Evolutionary conservation across 2,329 filamentous ascomycete genomes (phyloP), one percentile per base, ranked within the genome.

Genomic region (Chalaropsis thielavioides): DNA sequence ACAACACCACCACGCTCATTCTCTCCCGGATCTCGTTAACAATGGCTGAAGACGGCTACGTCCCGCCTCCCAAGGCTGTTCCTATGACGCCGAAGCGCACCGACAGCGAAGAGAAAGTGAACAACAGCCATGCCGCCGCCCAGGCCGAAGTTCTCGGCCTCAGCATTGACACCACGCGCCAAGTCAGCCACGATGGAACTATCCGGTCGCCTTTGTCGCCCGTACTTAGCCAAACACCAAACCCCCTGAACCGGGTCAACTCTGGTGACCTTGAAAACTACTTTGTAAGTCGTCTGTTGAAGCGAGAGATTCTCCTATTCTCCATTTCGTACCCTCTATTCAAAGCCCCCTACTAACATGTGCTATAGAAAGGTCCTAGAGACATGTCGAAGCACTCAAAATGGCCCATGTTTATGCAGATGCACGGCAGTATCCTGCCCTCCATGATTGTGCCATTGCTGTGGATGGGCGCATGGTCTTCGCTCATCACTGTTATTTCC

Each of bases 391-490:
- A 83, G 70, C 87, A 91, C 74, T 90, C 87, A 22, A 90, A 89
- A 78, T 86, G 87, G 80, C 88, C 88, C 19, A 81, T 84, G 68
- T 87, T 90, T 72, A 75, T 92, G 72, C 86, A 87, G 66, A 80
- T 92, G 76, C 87, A 90, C 72, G 88, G 88, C 70, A 88, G 84
- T 68, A 84, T 92, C 67, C 73, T 87, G 66, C 88, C 88, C 13
- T 85, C 88, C 71, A 83, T 92, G 81, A 82, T 91, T 46, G 72
- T 91, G 6, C 88, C 88, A 0, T 73, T 92, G 22, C 8, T 80
- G 11, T 79, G 86, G 66, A 78, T 90, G 40, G 82, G 78, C 15
- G 70, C 70, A 15, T 91, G 88, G 88, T 78, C 86, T 0, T 86
- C 85, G 0, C 72, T 80, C 43, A 83, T 91, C 68, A 88, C 85